phyloP scores from a whole-genome alignment of 2,329 filamentous ascomycete genomes.

The Neoascochyta sp. region DNA sequence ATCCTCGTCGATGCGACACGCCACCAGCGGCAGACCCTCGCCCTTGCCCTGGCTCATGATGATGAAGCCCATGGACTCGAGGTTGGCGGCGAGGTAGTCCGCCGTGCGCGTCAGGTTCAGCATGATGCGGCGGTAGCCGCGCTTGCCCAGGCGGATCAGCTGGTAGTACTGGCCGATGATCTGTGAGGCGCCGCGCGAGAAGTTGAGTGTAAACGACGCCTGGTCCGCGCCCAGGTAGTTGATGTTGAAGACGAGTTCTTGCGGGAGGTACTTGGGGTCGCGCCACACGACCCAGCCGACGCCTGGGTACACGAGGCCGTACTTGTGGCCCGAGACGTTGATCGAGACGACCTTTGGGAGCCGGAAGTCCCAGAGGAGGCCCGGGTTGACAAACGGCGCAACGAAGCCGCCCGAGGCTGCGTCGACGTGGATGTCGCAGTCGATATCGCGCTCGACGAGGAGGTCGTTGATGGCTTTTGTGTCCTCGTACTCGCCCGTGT shows the following conservation, averaged over 20 bases:
- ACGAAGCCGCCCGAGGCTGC: constrained; percentile 91
- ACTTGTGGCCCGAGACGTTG: constrained; percentile 92
- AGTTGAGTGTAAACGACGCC: constrained; percentile 94
- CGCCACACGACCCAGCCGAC: constrained; percentile 95
- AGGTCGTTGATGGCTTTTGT: constrained; percentile 89
- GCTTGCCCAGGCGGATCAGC: constrained; percentile 89
- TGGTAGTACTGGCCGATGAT: constrained; percentile 98
- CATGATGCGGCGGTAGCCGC: constrained; percentile 91
- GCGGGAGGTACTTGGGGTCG: constrained; percentile 61
- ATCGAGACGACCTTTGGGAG: constrained; percentile 86
- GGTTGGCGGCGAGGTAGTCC: constrained; percentile 74
- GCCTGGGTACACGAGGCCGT: constrained; percentile 73
- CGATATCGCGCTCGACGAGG: constrained; percentile 67
- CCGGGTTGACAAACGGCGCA: constrained; percentile 81
- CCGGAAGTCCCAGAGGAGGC: constrained; percentile 87
- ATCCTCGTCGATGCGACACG: constrained; percentile 69
- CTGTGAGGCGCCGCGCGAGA: constrained; percentile 90
- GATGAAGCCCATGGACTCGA: constrained; percentile 73
- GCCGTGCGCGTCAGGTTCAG: constrained; percentile 84
- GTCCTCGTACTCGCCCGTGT: constrained; percentile 91
- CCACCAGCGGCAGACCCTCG: constrained; percentile 80
- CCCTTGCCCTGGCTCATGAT: constrained; percentile 82
- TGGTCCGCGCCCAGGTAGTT: constrained; percentile 97
- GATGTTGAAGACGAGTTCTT: constrained; percentile 97
- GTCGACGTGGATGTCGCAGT: constrained; percentile 89